Evolutionary conservation across 495 filamentous ascomycete genomes (phyloP).

Genomic region (Trichoderma asperelloides): DNA sequence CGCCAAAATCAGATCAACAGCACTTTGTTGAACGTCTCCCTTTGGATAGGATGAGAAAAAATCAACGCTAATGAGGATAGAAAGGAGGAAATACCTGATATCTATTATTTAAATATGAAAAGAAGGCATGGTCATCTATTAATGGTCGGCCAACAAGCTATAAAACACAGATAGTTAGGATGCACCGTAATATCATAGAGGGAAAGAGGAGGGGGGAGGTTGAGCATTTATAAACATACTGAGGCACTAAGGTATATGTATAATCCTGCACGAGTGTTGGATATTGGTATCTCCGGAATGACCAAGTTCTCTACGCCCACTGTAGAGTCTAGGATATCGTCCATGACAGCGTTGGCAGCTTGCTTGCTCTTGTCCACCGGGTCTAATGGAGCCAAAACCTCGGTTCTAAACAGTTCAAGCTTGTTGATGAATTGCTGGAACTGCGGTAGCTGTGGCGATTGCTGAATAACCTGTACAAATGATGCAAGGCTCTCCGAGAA

Average conservation of each 20-base stretch:
- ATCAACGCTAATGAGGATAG: conserved; percentile 11
- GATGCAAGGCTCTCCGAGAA: conserved; percentile 39
- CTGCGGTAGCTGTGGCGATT: conserved; percentile 12
- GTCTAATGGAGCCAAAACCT: conserved; percentile 37
- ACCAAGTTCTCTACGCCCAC: conserved; percentile 44
- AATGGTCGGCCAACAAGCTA: conserved; percentile 75
- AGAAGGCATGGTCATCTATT: conserved; percentile 69
- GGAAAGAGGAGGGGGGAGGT: too few relatives aligned
- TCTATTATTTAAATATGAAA: conserved; percentile 70
- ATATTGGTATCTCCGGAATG: conserved; percentile 55
- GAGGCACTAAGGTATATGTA: conserved; percentile 87
- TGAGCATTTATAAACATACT: conserved; percentile 50
- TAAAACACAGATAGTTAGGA: conserved; percentile 16
- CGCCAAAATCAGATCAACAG: conserved; percentile 73
- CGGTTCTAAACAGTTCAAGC: conserved; percentile 44
- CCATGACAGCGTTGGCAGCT: conserved; percentile 36
- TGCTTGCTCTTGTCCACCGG: conserved; percentile 37
- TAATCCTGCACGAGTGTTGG: conserved; percentile 79
- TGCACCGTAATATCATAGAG: conserved; percentile 18
- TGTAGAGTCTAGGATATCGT: conserved; percentile 38
- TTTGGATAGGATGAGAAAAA: conserved; percentile 17
- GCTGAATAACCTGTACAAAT: conserved; percentile 46
- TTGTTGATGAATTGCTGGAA: conserved; percentile 37
- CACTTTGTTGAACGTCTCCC: conserved; percentile 66
- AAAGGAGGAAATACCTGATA: conserved; percentile 50